Percentiles rank a stretch among this genome's conserved stretches.
phyloP scores from a whole-genome alignment of 352 stramenopile species.

The Pythium aphanidermatum region DNA sequence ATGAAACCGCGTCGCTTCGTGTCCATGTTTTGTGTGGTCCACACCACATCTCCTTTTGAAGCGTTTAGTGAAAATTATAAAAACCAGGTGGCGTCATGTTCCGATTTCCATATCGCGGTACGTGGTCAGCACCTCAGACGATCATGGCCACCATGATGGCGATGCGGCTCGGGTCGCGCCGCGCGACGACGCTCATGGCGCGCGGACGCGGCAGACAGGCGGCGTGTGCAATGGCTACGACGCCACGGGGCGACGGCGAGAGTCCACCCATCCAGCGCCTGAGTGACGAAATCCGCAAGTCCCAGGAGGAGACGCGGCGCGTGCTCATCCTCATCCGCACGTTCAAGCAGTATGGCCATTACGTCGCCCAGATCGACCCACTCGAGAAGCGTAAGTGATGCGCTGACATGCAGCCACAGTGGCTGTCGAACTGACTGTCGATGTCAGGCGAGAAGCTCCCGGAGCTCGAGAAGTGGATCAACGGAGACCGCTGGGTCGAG shows the following conservation, averaged over 20 bases:
- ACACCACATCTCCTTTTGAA: not conserved
- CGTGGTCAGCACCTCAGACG: too few species aligned
- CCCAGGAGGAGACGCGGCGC: conserved; percentile 79
- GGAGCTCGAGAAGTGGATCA: conserved; percentile 82
- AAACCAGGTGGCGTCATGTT: not conserved
- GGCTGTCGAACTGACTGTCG: not conserved
- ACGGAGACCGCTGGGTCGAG: conserved; percentile 77
- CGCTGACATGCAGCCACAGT: not conserved
- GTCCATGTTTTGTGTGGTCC: conserved; percentile 5
- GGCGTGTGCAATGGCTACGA: too few species aligned
- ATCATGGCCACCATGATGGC: not conserved
- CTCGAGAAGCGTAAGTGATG: conserved; percentile 57
- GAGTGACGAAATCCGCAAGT: conserved; percentile 73
- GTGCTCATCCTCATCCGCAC: conserved; percentile 82
- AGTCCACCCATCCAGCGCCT: conserved; percentile 45
- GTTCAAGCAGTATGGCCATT: conserved; percentile 88
- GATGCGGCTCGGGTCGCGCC: not conserved
- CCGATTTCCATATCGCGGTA: too few species aligned
- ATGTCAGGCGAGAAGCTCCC: conserved; percentile 65
- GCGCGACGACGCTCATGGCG: not conserved
- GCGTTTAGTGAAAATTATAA: not conserved
- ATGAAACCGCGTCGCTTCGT: conserved; percentile 8
- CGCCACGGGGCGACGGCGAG: not conserved
- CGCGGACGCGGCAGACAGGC: not conserved
- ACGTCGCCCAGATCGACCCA: conserved; percentile 83